Evolutionary conservation across 1,139 yeast genomes (phyloP).

Genomic region (Pichia sp.): DNA sequence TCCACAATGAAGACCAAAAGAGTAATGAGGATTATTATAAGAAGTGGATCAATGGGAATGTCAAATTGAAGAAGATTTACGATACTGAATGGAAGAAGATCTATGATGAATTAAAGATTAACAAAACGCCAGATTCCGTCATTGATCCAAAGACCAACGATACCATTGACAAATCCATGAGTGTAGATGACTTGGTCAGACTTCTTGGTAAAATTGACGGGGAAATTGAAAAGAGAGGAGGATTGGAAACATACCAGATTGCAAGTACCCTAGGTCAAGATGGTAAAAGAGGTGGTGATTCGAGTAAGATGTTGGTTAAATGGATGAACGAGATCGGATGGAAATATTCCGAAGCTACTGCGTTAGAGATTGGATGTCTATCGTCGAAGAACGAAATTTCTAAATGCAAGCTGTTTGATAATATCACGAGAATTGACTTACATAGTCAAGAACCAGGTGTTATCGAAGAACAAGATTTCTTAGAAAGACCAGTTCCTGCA

Average conservation of each 20-base stretch:
- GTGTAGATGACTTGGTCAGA: slow-evolving; percentile 20
- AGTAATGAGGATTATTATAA: slow-evolving; percentile 34
- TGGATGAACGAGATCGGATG: slow-evolving; percentile 53
- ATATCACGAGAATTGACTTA: slow-evolving; percentile 68
- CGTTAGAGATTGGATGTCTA: slow-evolving; percentile 83
- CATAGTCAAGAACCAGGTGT: slow-evolving; percentile 70
- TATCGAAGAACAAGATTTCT: slow-evolving; percentile 78
- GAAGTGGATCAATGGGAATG: slow-evolving; percentile 4
- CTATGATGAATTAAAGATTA: slow-evolving; percentile 21
- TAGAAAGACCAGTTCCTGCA: slow-evolving; percentile 67
- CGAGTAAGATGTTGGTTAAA: slow-evolving; percentile 68
- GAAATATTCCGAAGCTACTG: slow-evolving; percentile 26
- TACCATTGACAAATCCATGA: not conserved
- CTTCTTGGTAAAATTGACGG: slow-evolving; percentile 55
- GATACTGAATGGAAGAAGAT: slow-evolving; percentile 12
- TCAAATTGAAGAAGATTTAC: slow-evolving; percentile 9
- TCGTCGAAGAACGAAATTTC: slow-evolving; percentile 70
- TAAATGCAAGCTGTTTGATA: slow-evolving; percentile 45
- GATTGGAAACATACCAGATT: slow-evolving; percentile 71
- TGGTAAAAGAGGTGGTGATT: slow-evolving; percentile 80
- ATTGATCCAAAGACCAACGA: slow-evolving; percentile 14
- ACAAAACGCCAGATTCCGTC: slow-evolving; percentile 23
- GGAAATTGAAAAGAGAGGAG: slow-evolving; percentile 64
- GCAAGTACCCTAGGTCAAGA: slow-evolving; percentile 89
- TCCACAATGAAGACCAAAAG: slow-evolving; percentile 15